Base-by-base conservation (phyloP, 1,284 basidiomycete genomes). In the Pterulicium gracile region DNA sequence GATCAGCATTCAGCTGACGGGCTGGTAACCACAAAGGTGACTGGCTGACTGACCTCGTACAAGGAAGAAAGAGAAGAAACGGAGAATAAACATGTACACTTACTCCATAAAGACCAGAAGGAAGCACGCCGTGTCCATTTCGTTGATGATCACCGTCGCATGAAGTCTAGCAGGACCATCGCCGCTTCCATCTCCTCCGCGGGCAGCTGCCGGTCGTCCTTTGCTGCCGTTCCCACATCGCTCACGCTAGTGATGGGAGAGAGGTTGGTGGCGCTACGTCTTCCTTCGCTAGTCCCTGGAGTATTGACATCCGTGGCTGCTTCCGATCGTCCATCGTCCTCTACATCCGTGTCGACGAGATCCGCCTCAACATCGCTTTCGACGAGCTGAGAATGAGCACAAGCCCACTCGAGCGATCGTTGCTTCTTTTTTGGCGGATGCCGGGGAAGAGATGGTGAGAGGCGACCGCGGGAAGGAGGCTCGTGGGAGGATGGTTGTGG, bases 371-470 rank as follows among this genome's bases (percentile, higher is more conserved):
- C 51, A 55, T 58, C 27, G 27, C 27, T 32, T n/a, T 32, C 27
- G 10, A 7, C n/a, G 27, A 10, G 27, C 27, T n/a, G 7, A 7
- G 27, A 32, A n/a, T 32, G 27, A 7, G 39, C 57, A 50, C 69
- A 72, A 3, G 69, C 69, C 66, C 67, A 73, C 49, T 73, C 69
- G 44, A 72, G 50, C 7, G 70, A 68, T n/a, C 56, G 60, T 17
- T 59, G 52, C 12, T 53, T 55, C 51, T 58, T 67, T n/a, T 60
- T 51, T 17, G 50, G 55, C 4, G 59, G 51, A 3, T 65, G 58
- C 13, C 64, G 52, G 10, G 51, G 55, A 1, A 61, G 52, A 4
- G 66, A 48, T 35, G 60, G 60, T 24, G 58, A 51, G 21, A 54
- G 57, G 19, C 65, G 63, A 2, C 53, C 54, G 3, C 50, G 53